Evolutionary conservation across 805 yeast species (phyloP).

Genomic region (Candida cerambycidarum): DNA sequence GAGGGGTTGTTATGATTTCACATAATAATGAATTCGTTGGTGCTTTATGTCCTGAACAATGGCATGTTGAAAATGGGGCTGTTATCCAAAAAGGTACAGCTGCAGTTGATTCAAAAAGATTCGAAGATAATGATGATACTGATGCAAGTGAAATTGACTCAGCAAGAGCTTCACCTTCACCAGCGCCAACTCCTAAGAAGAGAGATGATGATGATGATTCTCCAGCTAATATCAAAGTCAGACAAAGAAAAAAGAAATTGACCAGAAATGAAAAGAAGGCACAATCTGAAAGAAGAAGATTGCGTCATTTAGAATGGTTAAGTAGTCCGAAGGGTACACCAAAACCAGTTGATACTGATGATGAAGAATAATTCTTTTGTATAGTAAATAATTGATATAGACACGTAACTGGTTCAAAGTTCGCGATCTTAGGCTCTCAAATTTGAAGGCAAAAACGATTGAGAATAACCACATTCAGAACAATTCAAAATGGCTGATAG

Average conservation of each 20-base stretch:
- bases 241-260: constrained; percentile 91
- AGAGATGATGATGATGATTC: constrained; percentile 76
- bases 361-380: constrained; percentile 59
- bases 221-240: constrained; percentile 94
- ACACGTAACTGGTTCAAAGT: not conserved
- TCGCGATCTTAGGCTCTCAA: not conserved
- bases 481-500: constrained; percentile 81
- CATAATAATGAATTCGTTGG: constrained; percentile 97
- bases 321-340: constrained; percentile 98
- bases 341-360: constrained; percentile 89
- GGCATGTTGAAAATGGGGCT: constrained; percentile 93
- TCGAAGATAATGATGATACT: constrained; percentile 54
- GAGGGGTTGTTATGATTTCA: constrained; percentile 98
- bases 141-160: constrained; percentile 50
- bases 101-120: constrained; percentile 72
- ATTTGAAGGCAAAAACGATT: constrained; percentile 17
- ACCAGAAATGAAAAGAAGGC: constrained; percentile 94
- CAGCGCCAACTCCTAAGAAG: constrained; percentile 33
- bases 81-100: constrained; percentile 81
- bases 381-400: not conserved
- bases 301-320: constrained; percentile 93
- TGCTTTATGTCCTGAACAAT: constrained; percentile 96
- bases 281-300: constrained; percentile 90
- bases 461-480: not conserved
- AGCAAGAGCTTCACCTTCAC: constrained; percentile 31